phyloP scores from a whole-genome alignment of 352 stramenopile genomes.

The Globisporangium uncinulatum region DNA sequence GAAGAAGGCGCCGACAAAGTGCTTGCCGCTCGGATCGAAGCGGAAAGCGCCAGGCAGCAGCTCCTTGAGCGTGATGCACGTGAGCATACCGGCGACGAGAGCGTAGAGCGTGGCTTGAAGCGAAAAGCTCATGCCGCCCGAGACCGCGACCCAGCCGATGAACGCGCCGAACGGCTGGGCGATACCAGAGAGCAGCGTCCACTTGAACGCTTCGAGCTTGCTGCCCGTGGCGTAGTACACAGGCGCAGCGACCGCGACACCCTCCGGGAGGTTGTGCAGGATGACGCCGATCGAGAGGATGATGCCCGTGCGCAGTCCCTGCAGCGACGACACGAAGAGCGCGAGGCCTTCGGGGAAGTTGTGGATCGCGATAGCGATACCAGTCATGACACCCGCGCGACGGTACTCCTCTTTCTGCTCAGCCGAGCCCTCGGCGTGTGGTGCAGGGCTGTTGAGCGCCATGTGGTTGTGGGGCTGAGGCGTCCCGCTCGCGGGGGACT shows the following conservation, averaged over 20 bases:
- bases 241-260: conserved; percentile 90
- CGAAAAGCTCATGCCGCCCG: conserved; percentile 35
- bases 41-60: conserved; percentile 85
- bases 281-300: conserved; percentile 93
- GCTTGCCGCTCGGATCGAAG: conserved; percentile 78
- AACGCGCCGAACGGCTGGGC: conserved; percentile 87
- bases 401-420: conserved; percentile 39
- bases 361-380: conserved; percentile 93
- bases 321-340: conserved; percentile 90
- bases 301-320: conserved; percentile 82
- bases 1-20: conserved; percentile 80
- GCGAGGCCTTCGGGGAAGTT: conserved; percentile 96
- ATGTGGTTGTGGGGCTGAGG: neutral
- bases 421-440: neutral
- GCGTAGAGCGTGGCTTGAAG: conserved; percentile 88
- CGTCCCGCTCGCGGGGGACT: conserved; percentile 17
- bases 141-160: conserved; percentile 75
- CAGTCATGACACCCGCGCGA: conserved; percentile 86
- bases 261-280: conserved; percentile 96
- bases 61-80: conserved; percentile 88
- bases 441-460: conserved; percentile 2
- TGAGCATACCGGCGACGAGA: conserved; percentile 92
- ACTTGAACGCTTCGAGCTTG: conserved; percentile 89
- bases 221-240: conserved; percentile 95
- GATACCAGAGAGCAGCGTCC: conserved; percentile 81